Conservation (phyloP, 345 rosid species). For the Aurinia saxatilis region DNA sequence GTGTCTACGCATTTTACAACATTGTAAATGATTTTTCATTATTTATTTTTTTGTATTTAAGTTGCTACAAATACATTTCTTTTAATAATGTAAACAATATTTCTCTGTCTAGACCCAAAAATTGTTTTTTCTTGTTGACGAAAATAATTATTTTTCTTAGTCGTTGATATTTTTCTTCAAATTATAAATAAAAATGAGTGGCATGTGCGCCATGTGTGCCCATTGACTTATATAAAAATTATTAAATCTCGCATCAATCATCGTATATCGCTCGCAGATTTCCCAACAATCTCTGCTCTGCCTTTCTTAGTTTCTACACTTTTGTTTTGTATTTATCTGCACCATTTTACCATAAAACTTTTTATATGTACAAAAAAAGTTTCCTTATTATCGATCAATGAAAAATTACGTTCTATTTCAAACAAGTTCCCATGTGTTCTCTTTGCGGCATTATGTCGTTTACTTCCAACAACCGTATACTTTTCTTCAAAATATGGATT, state of each 20-base stretch:
- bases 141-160: background rate
- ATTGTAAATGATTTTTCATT: background rate
- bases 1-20: background rate
- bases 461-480: background rate
- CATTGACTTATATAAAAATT: slow-evolving; percentile 14
- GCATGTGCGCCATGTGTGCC: slow-evolving; percentile 28
- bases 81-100: background rate
- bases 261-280: slow-evolving; percentile 22
- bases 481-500: background rate
- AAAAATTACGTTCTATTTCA: background rate
- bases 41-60: background rate
- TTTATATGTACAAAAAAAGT: background rate
- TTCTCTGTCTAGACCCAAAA: background rate
- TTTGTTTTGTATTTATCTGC: slow-evolving; percentile 12
- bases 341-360: background rate
- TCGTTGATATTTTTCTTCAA: slow-evolving; percentile 5
- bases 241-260: slow-evolving; percentile 25
- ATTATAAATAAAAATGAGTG: background rate
- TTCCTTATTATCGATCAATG: too few relatives aligned
- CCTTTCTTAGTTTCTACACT: slow-evolving; percentile 11
- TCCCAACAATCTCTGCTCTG: slow-evolving; percentile 14
- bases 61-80: background rate
- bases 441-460: slow-evolving; percentile 1
- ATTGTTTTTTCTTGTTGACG: background rate
- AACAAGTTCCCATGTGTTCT: background rate